Conservation (phyloP, 805 yeast species). For the Diddensiella caesifluorescens region DNA sequence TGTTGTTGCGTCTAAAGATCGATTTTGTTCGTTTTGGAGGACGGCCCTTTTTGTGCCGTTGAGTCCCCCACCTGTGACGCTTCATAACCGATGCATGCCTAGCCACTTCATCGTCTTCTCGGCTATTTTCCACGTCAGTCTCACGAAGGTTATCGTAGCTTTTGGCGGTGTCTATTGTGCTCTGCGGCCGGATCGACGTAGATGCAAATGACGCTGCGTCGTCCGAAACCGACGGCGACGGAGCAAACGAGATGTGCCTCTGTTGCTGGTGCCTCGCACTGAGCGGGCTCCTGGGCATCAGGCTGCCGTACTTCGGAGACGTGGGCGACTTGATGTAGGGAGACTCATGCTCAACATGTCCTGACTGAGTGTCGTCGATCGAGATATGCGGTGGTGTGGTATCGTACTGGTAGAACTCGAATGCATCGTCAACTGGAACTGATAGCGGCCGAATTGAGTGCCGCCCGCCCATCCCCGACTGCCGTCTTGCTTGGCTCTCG, state of each 20-base stretch:
- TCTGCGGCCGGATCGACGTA: background rate
- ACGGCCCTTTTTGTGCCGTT: constrained; percentile 64
- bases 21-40: constrained; percentile 39
- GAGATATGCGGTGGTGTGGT: constrained; percentile 1
- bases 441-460: constrained; percentile 17
- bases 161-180: background rate
- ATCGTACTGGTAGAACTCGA: constrained; percentile 13
- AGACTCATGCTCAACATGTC: constrained; percentile 4
- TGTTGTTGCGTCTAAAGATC: constrained; percentile 14
- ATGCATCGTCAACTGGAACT: constrained; percentile 22
- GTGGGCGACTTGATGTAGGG: constrained; percentile 4
- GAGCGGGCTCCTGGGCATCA: constrained; percentile 7
- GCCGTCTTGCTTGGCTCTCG: too few relatives aligned
- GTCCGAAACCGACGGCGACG: constrained; percentile 3
- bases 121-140: background rate
- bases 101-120: constrained; percentile 17
- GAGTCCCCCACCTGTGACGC: constrained; percentile 88
- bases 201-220: constrained; percentile 11
- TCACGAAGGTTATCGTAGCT: background rate
- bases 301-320: background rate
- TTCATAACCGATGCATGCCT: constrained; percentile 53
- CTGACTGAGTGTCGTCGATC: constrained; percentile 4
- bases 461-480: too few relatives aligned
- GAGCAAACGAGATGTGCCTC: constrained; percentile 15
- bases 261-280: constrained; percentile 3